Conservation (phyloP, 768 basidiomycete genomes). For the Candolleomyces efflorescens region DNA sequence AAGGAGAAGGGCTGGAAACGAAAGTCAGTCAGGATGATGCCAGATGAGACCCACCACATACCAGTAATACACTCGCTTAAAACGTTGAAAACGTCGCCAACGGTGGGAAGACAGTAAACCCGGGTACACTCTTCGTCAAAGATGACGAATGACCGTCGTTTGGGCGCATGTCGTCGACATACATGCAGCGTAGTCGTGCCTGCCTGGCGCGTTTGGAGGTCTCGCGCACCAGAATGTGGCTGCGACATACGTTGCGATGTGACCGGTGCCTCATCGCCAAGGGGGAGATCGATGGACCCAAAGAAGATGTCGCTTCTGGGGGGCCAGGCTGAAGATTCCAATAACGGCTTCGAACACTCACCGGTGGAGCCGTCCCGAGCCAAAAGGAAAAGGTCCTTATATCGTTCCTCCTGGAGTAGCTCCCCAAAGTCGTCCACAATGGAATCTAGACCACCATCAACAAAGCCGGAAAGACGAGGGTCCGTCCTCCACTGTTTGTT, state of each 20-base stretch:
- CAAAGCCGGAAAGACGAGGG: background rate
- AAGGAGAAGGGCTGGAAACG: conserved; percentile 8
- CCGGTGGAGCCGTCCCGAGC: no score
- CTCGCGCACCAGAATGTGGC: no score
- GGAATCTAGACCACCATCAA: conserved; percentile 1
- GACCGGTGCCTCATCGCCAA: no score
- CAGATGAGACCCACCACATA: background rate
- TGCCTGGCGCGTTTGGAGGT: no score
- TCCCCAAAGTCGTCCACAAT: background rate
- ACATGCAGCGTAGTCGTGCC: background rate
- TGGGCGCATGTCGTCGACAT: background rate
- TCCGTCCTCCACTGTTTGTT: background rate
- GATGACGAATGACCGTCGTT: background rate
- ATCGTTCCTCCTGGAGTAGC: background rate
- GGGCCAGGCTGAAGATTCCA: no score
- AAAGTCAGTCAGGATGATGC: no score
- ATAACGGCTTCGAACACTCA: no score
- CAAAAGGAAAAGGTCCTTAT: background rate
- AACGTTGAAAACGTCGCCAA: background rate
- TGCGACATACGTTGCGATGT: no score
- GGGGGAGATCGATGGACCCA: no score
- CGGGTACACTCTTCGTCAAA: background rate
- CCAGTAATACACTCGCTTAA: background rate
- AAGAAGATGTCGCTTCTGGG: no score
- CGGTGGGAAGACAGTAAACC: background rate